Evolutionary conservation across 177 flowering plant species (phyloP).

Genomic region (Vitis hybrid): DNA sequence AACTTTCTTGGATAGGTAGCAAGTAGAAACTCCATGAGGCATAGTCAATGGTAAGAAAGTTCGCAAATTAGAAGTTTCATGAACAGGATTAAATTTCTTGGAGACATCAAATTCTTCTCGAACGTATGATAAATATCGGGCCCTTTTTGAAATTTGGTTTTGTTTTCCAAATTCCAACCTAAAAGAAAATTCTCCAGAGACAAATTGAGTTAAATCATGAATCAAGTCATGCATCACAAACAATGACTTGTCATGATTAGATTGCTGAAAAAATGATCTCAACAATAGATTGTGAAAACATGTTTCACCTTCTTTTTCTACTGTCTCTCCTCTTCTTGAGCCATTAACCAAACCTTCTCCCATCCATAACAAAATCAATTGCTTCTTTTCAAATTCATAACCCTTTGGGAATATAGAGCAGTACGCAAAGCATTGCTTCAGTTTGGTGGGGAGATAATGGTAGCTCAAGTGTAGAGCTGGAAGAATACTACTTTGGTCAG

Average conservation of each 20-base stretch:
- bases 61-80: slow-evolving; percentile 13
- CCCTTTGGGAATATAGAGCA: slow-evolving; percentile 41
- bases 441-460: slow-evolving; percentile 29
- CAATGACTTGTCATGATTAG: background rate
- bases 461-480: slow-evolving; percentile 36
- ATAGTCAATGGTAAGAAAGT: slow-evolving; percentile 24
- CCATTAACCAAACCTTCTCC: slow-evolving; percentile 31
- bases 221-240: slow-evolving; percentile 48
- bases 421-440: slow-evolving; percentile 37
- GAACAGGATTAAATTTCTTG: slow-evolving; percentile 8
- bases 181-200: slow-evolving; percentile 21
- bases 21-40: too few relatives aligned
- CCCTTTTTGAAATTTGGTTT: background rate
- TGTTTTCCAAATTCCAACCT: slow-evolving; percentile 4
- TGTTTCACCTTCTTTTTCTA: slow-evolving; percentile 29
- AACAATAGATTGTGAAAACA: slow-evolving; percentile 25
- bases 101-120: background rate
- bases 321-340: background rate
- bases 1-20: background rate
- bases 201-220: slow-evolving; percentile 31
- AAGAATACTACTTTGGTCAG: slow-evolving; percentile 14
- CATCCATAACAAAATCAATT: slow-evolving; percentile 37
- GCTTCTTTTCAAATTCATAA: slow-evolving; percentile 13
- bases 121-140: slow-evolving; percentile 25
- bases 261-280: slow-evolving; percentile 29